phyloP scores from a whole-genome alignment of 2,329 filamentous ascomycete species.

The Diaporthe vaccinii region DNA sequence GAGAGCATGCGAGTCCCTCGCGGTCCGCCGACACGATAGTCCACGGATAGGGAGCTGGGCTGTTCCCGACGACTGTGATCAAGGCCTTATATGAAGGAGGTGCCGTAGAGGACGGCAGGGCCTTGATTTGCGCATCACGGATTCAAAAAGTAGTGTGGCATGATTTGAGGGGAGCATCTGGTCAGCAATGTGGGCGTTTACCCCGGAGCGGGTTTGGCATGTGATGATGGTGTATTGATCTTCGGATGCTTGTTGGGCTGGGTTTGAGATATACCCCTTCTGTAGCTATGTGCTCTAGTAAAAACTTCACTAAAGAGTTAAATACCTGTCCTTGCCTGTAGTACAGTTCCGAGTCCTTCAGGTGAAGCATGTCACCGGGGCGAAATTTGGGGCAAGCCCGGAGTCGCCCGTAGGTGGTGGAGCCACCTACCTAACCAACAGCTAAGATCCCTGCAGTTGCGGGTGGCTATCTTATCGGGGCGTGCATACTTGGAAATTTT shows the following conservation, averaged over 20 bases:
- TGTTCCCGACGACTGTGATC: neutral
- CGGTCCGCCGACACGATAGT: no score
- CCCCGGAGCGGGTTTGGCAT: slow-evolving; percentile 6
- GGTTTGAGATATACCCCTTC: slow-evolving; percentile 32
- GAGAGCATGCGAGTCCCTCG: neutral
- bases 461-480: slow-evolving; percentile 38
- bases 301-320: neutral
- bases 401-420: neutral
- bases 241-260: slow-evolving; percentile 20
- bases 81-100: neutral
- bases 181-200: slow-evolving; percentile 30
- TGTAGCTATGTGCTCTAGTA: slow-evolving; percentile 7
- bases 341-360: neutral
- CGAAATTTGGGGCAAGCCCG: neutral
- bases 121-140: neutral
- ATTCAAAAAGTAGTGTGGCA: slow-evolving; percentile 17
- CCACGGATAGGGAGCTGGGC: neutral
- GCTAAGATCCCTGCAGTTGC: slow-evolving; percentile 34
- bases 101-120: neutral
- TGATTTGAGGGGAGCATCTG: slow-evolving; percentile 19
- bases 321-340: neutral
- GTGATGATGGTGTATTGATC: slow-evolving; percentile 7
- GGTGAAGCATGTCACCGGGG: neutral
- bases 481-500: slow-evolving; percentile 14
- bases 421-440: neutral